Evolutionary conservation across 352 stramenopile genomes (phyloP).

Genomic region (Pythium plurisporium): DNA sequence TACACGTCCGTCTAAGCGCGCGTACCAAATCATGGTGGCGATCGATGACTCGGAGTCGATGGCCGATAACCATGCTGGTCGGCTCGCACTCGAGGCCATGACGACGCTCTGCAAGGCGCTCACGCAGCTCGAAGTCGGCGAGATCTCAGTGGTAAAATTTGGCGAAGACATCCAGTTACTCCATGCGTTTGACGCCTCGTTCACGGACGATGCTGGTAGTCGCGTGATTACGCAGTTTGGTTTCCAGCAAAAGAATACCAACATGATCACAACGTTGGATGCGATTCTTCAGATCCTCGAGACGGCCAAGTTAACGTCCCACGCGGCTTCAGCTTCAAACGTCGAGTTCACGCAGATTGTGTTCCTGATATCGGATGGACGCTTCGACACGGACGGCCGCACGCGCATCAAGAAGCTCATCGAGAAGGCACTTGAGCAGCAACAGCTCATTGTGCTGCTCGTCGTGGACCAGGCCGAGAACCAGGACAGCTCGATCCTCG

Average conservation of each 20-base stretch:
- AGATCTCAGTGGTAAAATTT: constrained; percentile 94
- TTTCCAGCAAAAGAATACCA: constrained; percentile 97
- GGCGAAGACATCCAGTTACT: constrained; percentile 96
- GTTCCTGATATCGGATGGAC: constrained; percentile 98
- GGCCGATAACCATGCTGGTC: constrained; percentile 94
- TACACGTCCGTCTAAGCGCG: constrained; percentile 97
- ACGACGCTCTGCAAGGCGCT: constrained; percentile 97
- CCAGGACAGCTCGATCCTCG: constrained; percentile 92
- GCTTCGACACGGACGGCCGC: constrained; percentile 96
- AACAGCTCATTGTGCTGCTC: constrained; percentile 98
- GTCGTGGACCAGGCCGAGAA: constrained; percentile 91
- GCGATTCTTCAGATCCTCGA: constrained; percentile 90
- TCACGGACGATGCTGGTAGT: constrained; percentile 94
- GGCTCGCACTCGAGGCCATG: constrained; percentile 95
- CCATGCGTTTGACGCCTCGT: constrained; percentile 95
- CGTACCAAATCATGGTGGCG: constrained; percentile 98
- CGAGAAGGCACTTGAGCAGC: constrained; percentile 95
- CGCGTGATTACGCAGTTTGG: constrained; percentile 94
- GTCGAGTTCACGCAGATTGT: constrained; percentile 96
- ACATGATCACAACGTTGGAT: constrained; percentile 79
- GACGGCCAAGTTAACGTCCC: constrained; percentile 42
- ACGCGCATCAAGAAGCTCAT: constrained; percentile 94
- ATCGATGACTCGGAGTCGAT: constrained; percentile 99
- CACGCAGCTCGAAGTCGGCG: constrained; percentile 96
- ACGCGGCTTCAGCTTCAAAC: constrained; percentile 59